A percentile compares a stretch with the other conserved stretches of the same genome.
Evolutionary conservation across 2,329 filamentous ascomycete genomes (phyloP).

Genomic region (Colletotrichum eleusines): DNA sequence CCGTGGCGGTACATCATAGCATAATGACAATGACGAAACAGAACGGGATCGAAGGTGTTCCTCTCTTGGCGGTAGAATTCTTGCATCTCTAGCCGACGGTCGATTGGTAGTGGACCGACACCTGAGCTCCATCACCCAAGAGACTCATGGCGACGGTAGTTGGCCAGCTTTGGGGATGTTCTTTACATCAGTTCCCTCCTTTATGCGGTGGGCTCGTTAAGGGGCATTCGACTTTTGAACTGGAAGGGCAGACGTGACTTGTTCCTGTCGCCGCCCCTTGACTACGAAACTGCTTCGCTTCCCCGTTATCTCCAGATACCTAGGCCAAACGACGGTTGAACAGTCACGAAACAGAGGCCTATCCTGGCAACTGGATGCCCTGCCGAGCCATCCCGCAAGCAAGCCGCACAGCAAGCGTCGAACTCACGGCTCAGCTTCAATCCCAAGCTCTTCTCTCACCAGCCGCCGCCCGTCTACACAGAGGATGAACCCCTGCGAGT

Average conservation of each 20-base stretch:
- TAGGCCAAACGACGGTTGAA: conserved; percentile 11
- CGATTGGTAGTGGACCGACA: conserved; percentile 11
- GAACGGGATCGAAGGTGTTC: conserved; percentile 15
- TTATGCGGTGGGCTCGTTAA: conserved; percentile 18
- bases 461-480: conserved; percentile 10
- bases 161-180: background rate
- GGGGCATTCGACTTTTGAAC: background rate
- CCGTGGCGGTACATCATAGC: background rate
- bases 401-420: conserved; percentile 16
- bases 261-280: background rate
- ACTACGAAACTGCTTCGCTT: background rate
- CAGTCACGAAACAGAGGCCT: background rate
- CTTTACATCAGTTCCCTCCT: conserved; percentile 20
- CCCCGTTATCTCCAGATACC: conserved; percentile 3
- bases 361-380: background rate
- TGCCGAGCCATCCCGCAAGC: background rate
- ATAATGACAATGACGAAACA: conserved; percentile 24
- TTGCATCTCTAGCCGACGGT: background rate
- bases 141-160: background rate
- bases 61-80: conserved; percentile 1
- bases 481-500: conserved; percentile 1
- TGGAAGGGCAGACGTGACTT: background rate
- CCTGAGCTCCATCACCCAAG: background rate
- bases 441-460: conserved; percentile 1
- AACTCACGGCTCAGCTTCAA: conserved; percentile 11